Conservation (phyloP, 73 alveolate genomes). For the Loxodes magnus region DNA sequence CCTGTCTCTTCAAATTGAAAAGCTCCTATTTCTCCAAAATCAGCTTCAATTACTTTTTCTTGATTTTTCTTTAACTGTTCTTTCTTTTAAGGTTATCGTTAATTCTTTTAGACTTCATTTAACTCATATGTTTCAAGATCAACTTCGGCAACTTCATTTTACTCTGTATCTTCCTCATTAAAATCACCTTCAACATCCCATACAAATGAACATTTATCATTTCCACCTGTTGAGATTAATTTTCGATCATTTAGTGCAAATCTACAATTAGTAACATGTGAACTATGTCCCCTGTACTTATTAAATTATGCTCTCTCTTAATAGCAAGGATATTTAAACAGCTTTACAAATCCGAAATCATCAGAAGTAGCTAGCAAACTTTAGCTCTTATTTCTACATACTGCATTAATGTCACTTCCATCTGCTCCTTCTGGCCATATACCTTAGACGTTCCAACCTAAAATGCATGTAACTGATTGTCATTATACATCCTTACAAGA, state of each 20-base stretch:
- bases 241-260: constrained; percentile 78
- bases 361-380: constrained; percentile 86
- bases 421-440: constrained; percentile 88
- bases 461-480: constrained; percentile 88
- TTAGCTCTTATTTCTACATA: constrained; percentile 56
- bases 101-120: not conserved
- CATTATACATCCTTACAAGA: constrained; percentile 72
- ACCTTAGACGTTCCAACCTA: constrained; percentile 90
- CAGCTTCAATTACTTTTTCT: constrained; percentile 31
- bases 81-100: constrained; percentile 15
- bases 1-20: constrained; percentile 65
- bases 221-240: constrained; percentile 83
- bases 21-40: constrained; percentile 32
- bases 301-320: constrained; percentile 67
- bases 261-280: constrained; percentile 89
- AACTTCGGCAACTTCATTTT: constrained; percentile 12
- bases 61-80: constrained; percentile 26
- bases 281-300: constrained; percentile 86
- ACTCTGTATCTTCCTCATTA: constrained; percentile 10
- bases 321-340: constrained; percentile 88
- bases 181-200: constrained; percentile 81
- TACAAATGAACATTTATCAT: constrained; percentile 83
- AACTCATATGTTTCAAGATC: constrained; percentile 29
- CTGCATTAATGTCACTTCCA: constrained; percentile 74
- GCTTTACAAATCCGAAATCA: constrained; percentile 75